Evolutionary conservation across 1,139 yeast species (phyloP).

Genomic region (Blastobotrys petasosporus): DNA sequence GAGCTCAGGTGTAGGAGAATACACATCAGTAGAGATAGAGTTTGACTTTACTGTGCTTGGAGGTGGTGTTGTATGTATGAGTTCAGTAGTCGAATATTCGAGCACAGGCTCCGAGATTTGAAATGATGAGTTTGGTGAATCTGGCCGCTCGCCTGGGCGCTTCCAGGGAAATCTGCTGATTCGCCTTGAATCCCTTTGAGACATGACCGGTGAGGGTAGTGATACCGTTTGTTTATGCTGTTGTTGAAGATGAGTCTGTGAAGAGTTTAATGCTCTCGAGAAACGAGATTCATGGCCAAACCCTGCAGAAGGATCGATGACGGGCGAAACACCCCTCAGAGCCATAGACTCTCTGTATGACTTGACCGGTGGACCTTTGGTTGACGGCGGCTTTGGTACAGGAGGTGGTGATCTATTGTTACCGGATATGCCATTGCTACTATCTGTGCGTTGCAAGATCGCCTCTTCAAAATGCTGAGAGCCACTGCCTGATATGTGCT

Average conservation of each 20-base stretch:
- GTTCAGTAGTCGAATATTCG: constrained; percentile 24
- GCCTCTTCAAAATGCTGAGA: no score
- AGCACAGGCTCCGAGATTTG: constrained; percentile 25
- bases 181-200: constrained; percentile 10
- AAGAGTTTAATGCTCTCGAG: constrained; percentile 4
- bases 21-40: constrained; percentile 7
- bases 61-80: constrained; percentile 15
- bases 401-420: neutral
- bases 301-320: constrained; percentile 2
- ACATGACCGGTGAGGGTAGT: neutral
- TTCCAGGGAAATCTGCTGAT: constrained; percentile 19
- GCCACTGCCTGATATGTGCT: constrained; percentile 11
- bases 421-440: neutral
- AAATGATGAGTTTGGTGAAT: constrained; percentile 6
- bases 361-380: constrained; percentile 14
- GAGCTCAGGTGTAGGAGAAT: neutral
- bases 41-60: constrained; percentile 1
- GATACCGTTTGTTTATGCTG: neutral
- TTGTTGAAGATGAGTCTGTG: neutral
- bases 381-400: constrained; percentile 6
- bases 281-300: constrained; percentile 7
- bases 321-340: constrained; percentile 5
- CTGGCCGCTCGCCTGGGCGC: constrained; percentile 8
- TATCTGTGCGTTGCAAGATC: no score
- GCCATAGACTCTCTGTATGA: constrained; percentile 14